These are phyloP conservation scores for Westerdykella aurantiaca DNA, from an alignment of 2,329 filamentous ascomycete species.

Conservation along the genomic window DNA sequence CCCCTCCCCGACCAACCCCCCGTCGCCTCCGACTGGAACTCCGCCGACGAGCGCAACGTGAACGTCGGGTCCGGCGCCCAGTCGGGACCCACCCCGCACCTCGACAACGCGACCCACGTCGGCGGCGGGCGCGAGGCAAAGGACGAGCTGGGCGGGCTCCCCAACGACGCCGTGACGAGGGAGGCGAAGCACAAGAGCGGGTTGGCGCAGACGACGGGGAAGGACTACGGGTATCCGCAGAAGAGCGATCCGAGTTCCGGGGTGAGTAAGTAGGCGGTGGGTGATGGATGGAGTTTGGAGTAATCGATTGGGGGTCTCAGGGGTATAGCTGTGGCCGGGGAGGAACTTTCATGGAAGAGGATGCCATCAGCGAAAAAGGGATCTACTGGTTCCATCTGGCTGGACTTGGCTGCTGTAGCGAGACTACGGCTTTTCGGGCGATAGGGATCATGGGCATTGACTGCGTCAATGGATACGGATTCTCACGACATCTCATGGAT, in stretches of 20 bases:
- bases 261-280: slow-evolving; percentile 13
- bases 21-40: slow-evolving; percentile 71
- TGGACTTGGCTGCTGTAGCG: too few species aligned
- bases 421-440: too few species aligned
- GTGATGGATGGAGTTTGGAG: slow-evolving; percentile 1
- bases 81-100: slow-evolving; percentile 30
- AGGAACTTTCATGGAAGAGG: slow-evolving; percentile 4
- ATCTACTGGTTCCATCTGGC: too few species aligned
- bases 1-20: slow-evolving; percentile 75
- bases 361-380: background rate
- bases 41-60: slow-evolving; percentile 60
- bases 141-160: slow-evolving; percentile 52
- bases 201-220: slow-evolving; percentile 38
- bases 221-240: slow-evolving; percentile 40
- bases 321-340: slow-evolving; percentile 6
- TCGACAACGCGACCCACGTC: slow-evolving; percentile 45
- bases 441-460: too few species aligned
- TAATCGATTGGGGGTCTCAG: background rate
- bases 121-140: slow-evolving; percentile 54
- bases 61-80: slow-evolving; percentile 62
- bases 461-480: too few species aligned
- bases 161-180: slow-evolving; percentile 54
- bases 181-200: slow-evolving; percentile 41
- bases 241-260: slow-evolving; percentile 37
- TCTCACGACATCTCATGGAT: too few species aligned